Base-by-base conservation (phyloP, 106 monocot genomes). In the Hemerocallis citrina region DNA sequence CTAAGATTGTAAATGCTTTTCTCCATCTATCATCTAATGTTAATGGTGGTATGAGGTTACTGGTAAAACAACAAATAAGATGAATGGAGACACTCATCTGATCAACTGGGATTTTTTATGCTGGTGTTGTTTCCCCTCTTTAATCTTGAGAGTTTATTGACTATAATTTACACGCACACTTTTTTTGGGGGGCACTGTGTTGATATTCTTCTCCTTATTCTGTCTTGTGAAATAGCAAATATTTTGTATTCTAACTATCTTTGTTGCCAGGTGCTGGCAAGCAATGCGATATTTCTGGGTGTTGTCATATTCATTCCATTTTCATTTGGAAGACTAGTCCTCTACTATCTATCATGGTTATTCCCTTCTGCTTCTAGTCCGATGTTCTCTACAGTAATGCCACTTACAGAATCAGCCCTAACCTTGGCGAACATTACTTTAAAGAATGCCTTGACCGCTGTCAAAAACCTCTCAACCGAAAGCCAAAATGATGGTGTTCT, bases 241-340 rank as follows among this genome's bases (percentile, higher is more conserved):
- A 17, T 21, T 45, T 5, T 54, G 20, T 6, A n/a, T 54, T 56
- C 41, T 16, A 70, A 32, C 29, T 57, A 14, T 49, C 56, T 34
- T 39, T 41, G 39, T 56, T 64, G 14, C 22, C 81, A 98, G 98
- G 98, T 98, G 22, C 51, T 98, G 54, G 98, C 98, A 57, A 98
- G 98, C 77, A 98, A 98, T 80, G 92, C 92, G 43, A 98, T 98
- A 70, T 98, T 98, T 54, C 75, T 98, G 22, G 84, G 84, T 44
- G 88, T 88, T 49, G 92, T 92, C 17, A 85, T 98, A 10, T 85
- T 98, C 50, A 61, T 98, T 34, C 98, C 98, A 0, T 98, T 98
- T 63, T 92, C 98, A 65, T 52, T 98, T 2, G 98, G 98, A 39
- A 80, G 98, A 65, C 62, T 98, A 24, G 82, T 82, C 46, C 75